phyloP scores from a whole-genome alignment of 306 rosid species.

The Neltuma alba region DNA sequence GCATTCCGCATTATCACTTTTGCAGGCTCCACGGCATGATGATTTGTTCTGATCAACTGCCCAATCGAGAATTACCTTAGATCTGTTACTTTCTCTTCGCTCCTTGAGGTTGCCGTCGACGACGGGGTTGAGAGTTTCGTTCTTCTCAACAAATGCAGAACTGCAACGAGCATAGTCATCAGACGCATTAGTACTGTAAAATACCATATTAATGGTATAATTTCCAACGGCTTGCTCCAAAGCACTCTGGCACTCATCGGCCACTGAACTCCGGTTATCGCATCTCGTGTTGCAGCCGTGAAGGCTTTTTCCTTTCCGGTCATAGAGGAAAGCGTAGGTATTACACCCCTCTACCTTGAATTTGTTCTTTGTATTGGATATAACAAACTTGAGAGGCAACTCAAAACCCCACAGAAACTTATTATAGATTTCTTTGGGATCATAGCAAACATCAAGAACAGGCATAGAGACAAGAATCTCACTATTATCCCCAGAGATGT shows the following conservation, averaged over 20 bases:
- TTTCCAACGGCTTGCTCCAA: no score
- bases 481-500: not conserved
- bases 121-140: not conserved
- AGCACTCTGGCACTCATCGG: no score
- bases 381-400: not conserved
- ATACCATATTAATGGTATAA: no score
- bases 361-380: not conserved
- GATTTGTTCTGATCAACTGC: not conserved
- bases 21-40: not conserved
- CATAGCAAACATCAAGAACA: not conserved
- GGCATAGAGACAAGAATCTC: not conserved
- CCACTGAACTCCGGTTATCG: no score
- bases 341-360: not conserved
- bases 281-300: not conserved
- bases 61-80: not conserved
- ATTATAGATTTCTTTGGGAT: not conserved
- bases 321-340: not conserved
- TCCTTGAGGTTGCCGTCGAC: not conserved
- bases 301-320: not conserved
- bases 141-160: not conserved
- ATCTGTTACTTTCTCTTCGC: not conserved
- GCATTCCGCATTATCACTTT: not conserved
- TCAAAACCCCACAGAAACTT: accelerated
- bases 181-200: no score
- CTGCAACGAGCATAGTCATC: no score